Evolutionary conservation across 2,329 filamentous ascomycete species (phyloP), one percentile per base, ranked within the genome.

Genomic region (Nigrospora sphaerica): DNA sequence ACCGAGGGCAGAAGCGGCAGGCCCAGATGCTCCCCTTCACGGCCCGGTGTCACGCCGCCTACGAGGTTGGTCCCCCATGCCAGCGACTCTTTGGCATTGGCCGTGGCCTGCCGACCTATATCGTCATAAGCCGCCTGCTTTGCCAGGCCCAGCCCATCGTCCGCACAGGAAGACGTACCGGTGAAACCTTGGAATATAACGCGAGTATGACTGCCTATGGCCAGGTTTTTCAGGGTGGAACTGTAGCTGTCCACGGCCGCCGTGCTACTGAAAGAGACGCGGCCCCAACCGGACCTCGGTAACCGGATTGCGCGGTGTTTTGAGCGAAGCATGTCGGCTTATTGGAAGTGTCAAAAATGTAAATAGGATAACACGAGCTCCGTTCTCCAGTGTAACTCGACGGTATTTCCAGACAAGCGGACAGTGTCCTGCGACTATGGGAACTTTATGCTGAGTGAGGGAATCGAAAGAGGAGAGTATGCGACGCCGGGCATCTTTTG

Each of bases 31-130:
- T 87, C 80, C 41, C 81, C 81, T 47, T 80, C 76, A 42, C 82
- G 79, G 4, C 81, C 81, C 1, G 86, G 87, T 45, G 80, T 88
- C 16, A 90, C 85, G 23, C 86, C 86, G 31, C 87, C 87, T 0
- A 92, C 85, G 49, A 92, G 83, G 34, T 88, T 85, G 35, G 87
- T 91, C 12, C 87, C 87, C 77, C 85, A 92, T 63, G 74, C 80
- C 48, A 91, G 68, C 12, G 85, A 88, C 61, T 90, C 85, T 62
- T 80, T 78, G 32, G 86, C 86, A 65, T 92, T 90, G 54, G 79
- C 78, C 2, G 86, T 91, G 12, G 86, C 85, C 43, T 53, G 47
- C 50, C 39, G 52, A 44, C 60, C 54, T 64, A 52, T 42, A 39
- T 9, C 18, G 16, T 23, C 12, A 6, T 12, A 13, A 23, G 19